phyloP scores from a whole-genome alignment of 2,329 filamentous ascomycete species.

The Aspergillus transmontanensis region DNA sequence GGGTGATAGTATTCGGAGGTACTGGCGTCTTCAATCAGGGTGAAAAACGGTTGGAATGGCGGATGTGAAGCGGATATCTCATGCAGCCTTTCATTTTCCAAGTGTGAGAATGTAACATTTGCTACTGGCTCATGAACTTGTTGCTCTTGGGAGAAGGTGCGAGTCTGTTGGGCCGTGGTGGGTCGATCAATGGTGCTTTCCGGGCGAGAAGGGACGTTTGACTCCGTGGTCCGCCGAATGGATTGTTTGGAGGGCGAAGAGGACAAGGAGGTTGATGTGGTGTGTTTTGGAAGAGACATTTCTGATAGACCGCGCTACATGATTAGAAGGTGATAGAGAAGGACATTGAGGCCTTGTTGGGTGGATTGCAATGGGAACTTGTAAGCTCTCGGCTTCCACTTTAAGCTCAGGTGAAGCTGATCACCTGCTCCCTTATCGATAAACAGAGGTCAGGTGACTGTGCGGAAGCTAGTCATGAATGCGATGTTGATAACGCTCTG shows the following conservation, averaged over 20 bases:
- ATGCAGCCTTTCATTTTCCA: slow-evolving; percentile 20
- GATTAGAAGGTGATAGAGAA: slow-evolving; percentile 16
- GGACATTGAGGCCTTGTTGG: slow-evolving; percentile 1
- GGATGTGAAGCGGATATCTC: slow-evolving; percentile 35
- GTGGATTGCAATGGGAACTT: slow-evolving; percentile 7
- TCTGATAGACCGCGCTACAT: slow-evolving; percentile 34
- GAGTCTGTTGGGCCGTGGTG: slow-evolving; percentile 17
- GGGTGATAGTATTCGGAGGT: slow-evolving; percentile 79
- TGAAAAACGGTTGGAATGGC: slow-evolving; percentile 79
- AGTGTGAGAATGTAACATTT: slow-evolving; percentile 4
- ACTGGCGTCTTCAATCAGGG: slow-evolving; percentile 75
- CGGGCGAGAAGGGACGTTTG: slow-evolving; percentile 22
- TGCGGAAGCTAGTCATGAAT: neutral
- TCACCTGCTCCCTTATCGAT: slow-evolving; percentile 34
- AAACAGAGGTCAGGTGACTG: slow-evolving; percentile 15
- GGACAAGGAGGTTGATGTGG: slow-evolving; percentile 24
- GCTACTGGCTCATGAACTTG: slow-evolving; percentile 13
- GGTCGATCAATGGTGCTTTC: slow-evolving; percentile 25
- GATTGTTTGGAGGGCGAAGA: slow-evolving; percentile 34
- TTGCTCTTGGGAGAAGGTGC: slow-evolving; percentile 12
- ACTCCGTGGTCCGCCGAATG: slow-evolving; percentile 16
- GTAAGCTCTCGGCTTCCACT: neutral
- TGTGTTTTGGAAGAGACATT: slow-evolving; percentile 40
- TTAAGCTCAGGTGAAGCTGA: slow-evolving; percentile 6
- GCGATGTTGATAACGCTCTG: neutral